phyloP scores from a whole-genome alignment of 108 stramenopile genomes.

The Skeletonema marinoi region DNA sequence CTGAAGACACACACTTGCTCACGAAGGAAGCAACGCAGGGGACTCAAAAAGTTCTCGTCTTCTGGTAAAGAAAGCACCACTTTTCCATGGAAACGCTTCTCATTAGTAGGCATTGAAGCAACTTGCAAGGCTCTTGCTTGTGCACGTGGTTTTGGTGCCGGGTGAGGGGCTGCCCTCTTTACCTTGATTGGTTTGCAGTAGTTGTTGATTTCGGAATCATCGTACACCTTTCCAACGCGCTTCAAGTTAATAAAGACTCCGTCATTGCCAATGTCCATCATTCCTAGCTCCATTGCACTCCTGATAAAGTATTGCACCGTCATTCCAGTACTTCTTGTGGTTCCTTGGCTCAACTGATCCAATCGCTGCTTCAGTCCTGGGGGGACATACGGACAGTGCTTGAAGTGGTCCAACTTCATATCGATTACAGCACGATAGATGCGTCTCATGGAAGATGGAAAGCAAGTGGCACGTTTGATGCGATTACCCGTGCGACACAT shows the following conservation, averaged over 20 bases:
- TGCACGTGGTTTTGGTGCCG: background rate
- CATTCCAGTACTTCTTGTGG: conserved; percentile 85
- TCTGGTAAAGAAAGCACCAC: conserved; percentile 64
- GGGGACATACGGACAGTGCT: conserved; percentile 83
- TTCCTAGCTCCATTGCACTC: conserved; percentile 75
- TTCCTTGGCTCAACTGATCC: conserved; percentile 69
- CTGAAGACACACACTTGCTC: conserved; percentile 85
- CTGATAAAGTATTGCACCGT: conserved; percentile 91
- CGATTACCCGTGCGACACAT: conserved; percentile 67
- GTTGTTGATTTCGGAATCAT: background rate
- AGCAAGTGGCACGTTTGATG: conserved; percentile 90
- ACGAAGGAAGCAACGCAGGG: conserved; percentile 86
- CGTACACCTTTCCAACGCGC: conserved; percentile 11
- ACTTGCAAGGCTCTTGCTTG: conserved; percentile 1
- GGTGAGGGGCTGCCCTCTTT: background rate
- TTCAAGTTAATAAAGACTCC: conserved; percentile 65
- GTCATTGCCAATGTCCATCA: conserved; percentile 66
- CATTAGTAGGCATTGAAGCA: conserved; percentile 3
- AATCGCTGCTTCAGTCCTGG: conserved; percentile 62
- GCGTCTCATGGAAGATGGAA: conserved; percentile 84
- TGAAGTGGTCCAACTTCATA: conserved; percentile 92
- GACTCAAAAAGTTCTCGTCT: conserved; percentile 74
- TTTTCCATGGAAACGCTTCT: conserved; percentile 59
- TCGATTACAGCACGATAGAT: conserved; percentile 92
- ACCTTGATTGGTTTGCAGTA: conserved; percentile 5